Evolutionary conservation across 2,329 filamentous ascomycete species (phyloP).

Genomic region (Colletotrichum theobromicola): DNA sequence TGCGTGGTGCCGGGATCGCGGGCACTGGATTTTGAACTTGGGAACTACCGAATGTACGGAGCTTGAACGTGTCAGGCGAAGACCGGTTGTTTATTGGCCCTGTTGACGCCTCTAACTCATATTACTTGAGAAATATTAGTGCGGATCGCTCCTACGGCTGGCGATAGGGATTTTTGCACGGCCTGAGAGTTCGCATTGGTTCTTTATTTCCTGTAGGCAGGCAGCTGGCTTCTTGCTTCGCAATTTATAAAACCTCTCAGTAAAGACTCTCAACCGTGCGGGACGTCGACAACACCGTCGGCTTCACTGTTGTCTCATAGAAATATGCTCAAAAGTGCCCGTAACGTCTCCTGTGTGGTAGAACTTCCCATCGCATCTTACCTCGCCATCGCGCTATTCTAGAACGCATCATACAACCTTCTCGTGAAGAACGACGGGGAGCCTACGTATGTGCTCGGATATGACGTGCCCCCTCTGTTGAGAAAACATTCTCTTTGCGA

Average conservation of each 20-base stretch:
- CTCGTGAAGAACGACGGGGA: accelerated
- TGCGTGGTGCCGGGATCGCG: too few relatives aligned
- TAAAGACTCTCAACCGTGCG: neutral
- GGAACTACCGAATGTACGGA: too few relatives aligned
- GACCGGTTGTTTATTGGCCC: too few relatives aligned
- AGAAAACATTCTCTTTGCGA: neutral
- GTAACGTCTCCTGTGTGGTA: neutral
- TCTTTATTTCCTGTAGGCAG: neutral
- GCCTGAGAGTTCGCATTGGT: neutral
- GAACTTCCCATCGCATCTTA: neutral
- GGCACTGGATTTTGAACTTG: too few relatives aligned
- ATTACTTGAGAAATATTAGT: too few relatives aligned
- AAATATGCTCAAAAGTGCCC: neutral
- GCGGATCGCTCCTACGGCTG: too few relatives aligned
- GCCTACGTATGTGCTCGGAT: neutral
- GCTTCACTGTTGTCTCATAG: neutral
- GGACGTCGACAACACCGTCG: neutral
- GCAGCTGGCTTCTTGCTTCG: neutral
- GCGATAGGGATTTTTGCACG: neutral
- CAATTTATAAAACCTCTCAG: neutral
- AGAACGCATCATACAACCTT: neutral
- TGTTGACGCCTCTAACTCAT: too few relatives aligned
- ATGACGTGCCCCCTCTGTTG: neutral
- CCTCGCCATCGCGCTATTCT: neutral
- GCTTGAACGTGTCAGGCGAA: too few relatives aligned